phyloP scores from a whole-genome alignment of 164 flowering plant species.

The Buxus sempervirens region DNA sequence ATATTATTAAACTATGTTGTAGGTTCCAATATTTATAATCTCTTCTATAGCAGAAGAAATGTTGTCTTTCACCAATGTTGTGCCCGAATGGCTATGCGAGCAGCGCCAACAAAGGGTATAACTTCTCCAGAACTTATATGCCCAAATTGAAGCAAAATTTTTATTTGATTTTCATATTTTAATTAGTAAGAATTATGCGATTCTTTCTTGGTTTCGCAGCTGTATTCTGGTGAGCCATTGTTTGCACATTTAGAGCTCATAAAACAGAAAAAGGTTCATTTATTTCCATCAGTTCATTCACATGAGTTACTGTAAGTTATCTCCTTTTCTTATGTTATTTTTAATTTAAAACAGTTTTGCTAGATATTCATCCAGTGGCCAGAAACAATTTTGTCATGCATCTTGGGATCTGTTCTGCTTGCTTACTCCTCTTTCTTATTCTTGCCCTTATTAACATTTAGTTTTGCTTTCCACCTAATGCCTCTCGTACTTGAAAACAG shows the following conservation, averaged over 20 bases:
- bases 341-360: background rate
- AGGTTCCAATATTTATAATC: conserved; percentile 81
- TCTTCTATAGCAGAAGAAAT: conserved; percentile 79
- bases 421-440: background rate
- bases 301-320: conserved; percentile 55
- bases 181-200: background rate
- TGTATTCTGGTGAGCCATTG: conserved; percentile 65
- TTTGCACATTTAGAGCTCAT: conserved; percentile 68
- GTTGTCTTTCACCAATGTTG: conserved; percentile 55
- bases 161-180: background rate
- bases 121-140: background rate
- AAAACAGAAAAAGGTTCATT: conserved; percentile 54
- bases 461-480: no score
- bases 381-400: background rate
- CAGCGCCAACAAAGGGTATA: conserved; percentile 70
- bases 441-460: no score
- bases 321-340: background rate
- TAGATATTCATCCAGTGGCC: background rate
- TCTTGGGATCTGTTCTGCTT: background rate
- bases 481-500: no score
- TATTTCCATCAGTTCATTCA: conserved; percentile 66
- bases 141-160: background rate
- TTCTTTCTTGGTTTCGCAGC: conserved; percentile 38
- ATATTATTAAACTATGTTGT: conserved; percentile 4
- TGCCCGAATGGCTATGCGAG: conserved; percentile 91